Conservation (phyloP, 1,139 yeast genomes). For the Blastobotrys ciferrii region DNA sequence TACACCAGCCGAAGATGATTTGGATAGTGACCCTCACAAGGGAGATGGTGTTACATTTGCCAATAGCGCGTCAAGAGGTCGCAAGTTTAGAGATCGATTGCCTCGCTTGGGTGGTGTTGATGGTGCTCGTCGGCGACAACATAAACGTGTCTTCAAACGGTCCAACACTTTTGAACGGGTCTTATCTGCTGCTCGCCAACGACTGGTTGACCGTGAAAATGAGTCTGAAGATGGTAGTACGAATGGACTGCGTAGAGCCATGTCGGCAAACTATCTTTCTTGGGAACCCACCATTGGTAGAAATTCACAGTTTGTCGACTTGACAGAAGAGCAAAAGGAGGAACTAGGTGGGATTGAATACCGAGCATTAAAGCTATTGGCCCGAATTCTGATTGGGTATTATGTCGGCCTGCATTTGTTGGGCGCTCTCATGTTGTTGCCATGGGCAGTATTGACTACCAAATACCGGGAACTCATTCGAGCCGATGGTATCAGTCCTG, state of each 20-base stretch:
- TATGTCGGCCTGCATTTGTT: slow-evolving; percentile 74
- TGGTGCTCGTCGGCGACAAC: slow-evolving; percentile 1
- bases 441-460: slow-evolving; percentile 57
- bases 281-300: slow-evolving; percentile 95
- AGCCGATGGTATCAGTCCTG: slow-evolving; percentile 59
- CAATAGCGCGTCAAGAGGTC: background rate
- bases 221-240: slow-evolving; percentile 2
- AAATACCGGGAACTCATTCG: slow-evolving; percentile 47
- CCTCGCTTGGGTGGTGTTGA: slow-evolving; percentile 5
- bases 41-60: slow-evolving; percentile 12
- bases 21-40: background rate
- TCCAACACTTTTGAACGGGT: slow-evolving; percentile 27
- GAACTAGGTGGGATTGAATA: slow-evolving; percentile 98
- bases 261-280: slow-evolving; percentile 59
- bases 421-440: slow-evolving; percentile 55
- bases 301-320: slow-evolving; percentile 83
- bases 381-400: slow-evolving; percentile 62
- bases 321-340: slow-evolving; percentile 81
- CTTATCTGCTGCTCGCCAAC: slow-evolving; percentile 16
- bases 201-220: slow-evolving; percentile 5
- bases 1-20: background rate
- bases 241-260: slow-evolving; percentile 23
- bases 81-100: background rate
- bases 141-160: slow-evolving; percentile 5
- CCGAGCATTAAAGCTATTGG: slow-evolving; percentile 75